A percentile compares a stretch with the other conserved stretches of the same genome.
Conservation (phyloP, 257 asterid genomes). For the Plantago major region DNA sequence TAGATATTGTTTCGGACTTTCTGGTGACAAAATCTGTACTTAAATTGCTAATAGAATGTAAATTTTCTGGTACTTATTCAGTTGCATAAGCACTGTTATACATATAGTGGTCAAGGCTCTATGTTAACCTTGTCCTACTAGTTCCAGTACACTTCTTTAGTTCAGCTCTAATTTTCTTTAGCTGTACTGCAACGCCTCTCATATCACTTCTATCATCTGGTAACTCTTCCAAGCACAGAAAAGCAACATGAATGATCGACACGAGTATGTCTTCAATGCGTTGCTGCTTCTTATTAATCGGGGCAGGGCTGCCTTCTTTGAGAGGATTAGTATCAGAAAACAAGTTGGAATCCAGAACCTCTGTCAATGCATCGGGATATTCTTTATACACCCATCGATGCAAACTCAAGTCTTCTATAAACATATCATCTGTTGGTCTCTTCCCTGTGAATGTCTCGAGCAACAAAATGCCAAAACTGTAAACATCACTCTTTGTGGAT, state of each 20-base stretch:
- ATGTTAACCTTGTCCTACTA: neutral
- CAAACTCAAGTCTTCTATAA: conserved; percentile 28
- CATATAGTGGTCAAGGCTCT: neutral
- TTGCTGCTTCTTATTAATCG: neutral
- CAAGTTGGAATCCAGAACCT: conserved; percentile 28
- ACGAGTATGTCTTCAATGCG: conserved; percentile 8
- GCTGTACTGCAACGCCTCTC: conserved; percentile 22
- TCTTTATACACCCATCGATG: conserved; percentile 30
- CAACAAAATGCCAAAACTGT: conserved; percentile 43
- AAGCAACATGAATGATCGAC: conserved; percentile 22
- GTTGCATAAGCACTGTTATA: too few relatives aligned
- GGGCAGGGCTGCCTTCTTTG: conserved; percentile 7
- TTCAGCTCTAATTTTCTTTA: conserved; percentile 29
- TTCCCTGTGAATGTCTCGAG: conserved; percentile 38
- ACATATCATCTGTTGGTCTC: conserved; percentile 36
- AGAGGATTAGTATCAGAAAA: conserved; percentile 1
- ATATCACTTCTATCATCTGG: conserved; percentile 31
- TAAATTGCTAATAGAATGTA: too few relatives aligned
- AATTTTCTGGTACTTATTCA: too few relatives aligned
- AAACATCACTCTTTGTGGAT: conserved; percentile 34
- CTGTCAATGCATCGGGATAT: conserved; percentile 26
- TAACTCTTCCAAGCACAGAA: conserved; percentile 30
- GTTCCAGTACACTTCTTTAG: conserved; percentile 3
- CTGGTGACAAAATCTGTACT: too few relatives aligned
- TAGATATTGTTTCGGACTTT: too few relatives aligned